These are phyloP conservation scores for Salvia splendens DNA, from an alignment of 257 asterid species.

Conservation along the genomic window DNA sequence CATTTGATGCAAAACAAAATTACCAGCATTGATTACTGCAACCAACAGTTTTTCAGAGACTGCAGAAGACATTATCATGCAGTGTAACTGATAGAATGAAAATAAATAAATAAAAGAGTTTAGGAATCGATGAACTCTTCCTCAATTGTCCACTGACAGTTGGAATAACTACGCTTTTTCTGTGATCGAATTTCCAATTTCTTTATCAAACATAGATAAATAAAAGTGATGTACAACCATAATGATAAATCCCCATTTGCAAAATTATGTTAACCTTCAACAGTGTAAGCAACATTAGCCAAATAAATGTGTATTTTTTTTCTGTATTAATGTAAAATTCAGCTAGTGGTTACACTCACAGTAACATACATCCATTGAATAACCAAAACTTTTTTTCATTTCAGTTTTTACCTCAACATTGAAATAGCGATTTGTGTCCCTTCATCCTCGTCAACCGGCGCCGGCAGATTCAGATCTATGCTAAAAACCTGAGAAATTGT, in stretches of 20 bases:
- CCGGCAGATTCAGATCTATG: constrained; percentile 87
- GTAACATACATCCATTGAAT: constrained; percentile 4
- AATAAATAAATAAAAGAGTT: too few relatives aligned
- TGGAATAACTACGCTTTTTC: constrained; percentile 17
- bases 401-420: constrained; percentile 19
- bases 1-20: too few relatives aligned
- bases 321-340: constrained; percentile 22
- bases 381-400: neutral
- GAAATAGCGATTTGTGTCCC: constrained; percentile 51
- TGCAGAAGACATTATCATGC: too few relatives aligned
- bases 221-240: constrained; percentile 5
- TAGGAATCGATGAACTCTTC: too few relatives aligned
- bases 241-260: too few relatives aligned
- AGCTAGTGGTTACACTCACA: too few relatives aligned
- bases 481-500: constrained; percentile 41
- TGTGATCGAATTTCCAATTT: constrained; percentile 11
- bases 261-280: constrained; percentile 4
- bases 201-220: constrained; percentile 17
- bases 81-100: neutral
- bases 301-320: constrained; percentile 14
- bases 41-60: constrained; percentile 26
- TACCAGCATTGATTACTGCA: constrained; percentile 20
- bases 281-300: constrained; percentile 16
- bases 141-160: too few relatives aligned
- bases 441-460: constrained; percentile 68